phyloP scores from a whole-genome alignment of 208 protist species.

The Leishmania amazonensis region DNA sequence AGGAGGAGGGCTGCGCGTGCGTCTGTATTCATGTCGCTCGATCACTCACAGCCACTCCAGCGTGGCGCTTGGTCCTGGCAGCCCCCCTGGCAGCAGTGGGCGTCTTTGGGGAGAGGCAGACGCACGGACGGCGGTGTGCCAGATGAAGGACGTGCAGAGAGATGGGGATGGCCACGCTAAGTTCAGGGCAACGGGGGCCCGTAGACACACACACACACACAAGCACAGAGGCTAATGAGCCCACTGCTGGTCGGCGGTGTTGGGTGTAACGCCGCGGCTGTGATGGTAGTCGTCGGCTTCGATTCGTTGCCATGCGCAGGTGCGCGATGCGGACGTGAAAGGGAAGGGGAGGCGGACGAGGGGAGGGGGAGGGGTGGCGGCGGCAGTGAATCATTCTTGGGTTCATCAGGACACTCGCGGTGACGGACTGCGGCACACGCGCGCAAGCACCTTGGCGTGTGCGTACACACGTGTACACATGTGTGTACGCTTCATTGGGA shows the following conservation, averaged over 20 bases:
- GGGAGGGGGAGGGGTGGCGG: not conserved
- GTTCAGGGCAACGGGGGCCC: not conserved
- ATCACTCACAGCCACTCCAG: not conserved
- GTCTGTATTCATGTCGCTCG: not conserved
- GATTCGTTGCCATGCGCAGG: not conserved
- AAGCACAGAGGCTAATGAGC: not conserved
- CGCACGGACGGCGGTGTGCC: not conserved
- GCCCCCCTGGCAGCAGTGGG: not conserved
- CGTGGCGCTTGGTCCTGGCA: not conserved
- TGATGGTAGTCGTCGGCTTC: too few species aligned
- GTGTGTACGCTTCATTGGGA: not conserved
- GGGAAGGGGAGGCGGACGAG: not conserved
- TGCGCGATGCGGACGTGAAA: not conserved
- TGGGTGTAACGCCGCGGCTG: not conserved
- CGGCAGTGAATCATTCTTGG: not conserved
- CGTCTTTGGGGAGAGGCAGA: not conserved
- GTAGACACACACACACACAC: not conserved
- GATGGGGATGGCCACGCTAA: not conserved
- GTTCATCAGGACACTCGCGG: not conserved
- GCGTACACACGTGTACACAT: not conserved
- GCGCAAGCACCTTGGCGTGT: not conserved
- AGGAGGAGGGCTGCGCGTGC: not conserved
- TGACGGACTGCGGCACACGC: not conserved
- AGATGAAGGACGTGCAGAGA: not conserved
- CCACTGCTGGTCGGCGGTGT: not conserved